Evolutionary conservation across 83 land plant genomes (phyloP).

Genomic region (Thuja plicata): DNA sequence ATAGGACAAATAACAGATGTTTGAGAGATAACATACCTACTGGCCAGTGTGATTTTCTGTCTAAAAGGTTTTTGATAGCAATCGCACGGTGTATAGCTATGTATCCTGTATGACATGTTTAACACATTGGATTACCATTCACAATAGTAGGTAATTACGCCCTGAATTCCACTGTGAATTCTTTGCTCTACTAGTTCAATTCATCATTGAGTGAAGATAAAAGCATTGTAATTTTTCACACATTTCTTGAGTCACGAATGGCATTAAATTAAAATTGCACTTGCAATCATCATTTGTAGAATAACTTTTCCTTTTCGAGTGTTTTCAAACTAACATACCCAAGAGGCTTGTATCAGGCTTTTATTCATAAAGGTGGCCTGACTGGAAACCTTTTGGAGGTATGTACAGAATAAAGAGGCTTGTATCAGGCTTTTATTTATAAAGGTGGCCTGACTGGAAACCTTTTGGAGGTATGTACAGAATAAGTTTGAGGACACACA

Average conservation of each 20-base stretch:
- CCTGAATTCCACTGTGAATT: background rate
- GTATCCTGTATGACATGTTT: background rate
- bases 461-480: background rate
- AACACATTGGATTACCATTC: background rate
- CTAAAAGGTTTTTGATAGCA: background rate
- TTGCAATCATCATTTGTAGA: constrained; percentile 2
- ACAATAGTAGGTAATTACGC: background rate
- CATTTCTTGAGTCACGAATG: background rate
- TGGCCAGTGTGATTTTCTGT: background rate
- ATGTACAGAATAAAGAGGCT: no score
- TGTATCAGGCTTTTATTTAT: background rate
- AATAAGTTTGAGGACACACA: background rate
- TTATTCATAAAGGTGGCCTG: background rate
- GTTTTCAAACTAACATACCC: background rate
- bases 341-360: background rate
- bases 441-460: background rate
- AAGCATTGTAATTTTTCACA: background rate
- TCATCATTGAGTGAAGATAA: background rate
- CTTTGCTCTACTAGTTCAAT: background rate
- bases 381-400: background rate
- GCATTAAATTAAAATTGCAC: background rate
- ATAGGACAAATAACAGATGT: background rate
- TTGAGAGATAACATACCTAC: background rate
- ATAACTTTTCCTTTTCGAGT: background rate
- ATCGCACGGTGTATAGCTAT: background rate